Conservation (phyloP, 441 rosid species). For the Aquilaria agallochum region DNA sequence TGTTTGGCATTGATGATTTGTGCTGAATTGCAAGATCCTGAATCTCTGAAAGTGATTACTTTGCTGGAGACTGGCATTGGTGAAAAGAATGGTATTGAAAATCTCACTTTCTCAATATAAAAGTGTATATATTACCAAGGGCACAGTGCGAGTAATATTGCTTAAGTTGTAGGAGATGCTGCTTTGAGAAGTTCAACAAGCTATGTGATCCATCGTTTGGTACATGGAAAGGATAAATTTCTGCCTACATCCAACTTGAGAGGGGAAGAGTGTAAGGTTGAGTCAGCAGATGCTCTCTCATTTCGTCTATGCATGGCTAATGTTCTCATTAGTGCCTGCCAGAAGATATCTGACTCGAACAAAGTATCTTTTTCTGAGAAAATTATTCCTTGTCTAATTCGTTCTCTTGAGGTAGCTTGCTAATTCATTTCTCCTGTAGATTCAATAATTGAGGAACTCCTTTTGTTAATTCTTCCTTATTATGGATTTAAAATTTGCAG, state of each 20-base stretch:
- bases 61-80: conserved; percentile 20
- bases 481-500: conserved; percentile 30
- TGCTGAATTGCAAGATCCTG: conserved; percentile 61
- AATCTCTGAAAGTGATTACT: conserved; percentile 28
- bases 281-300: conserved; percentile 29
- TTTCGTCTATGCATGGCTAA: conserved; percentile 92
- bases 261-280: conserved; percentile 22
- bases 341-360: conserved; percentile 61
- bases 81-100: conserved; percentile 19
- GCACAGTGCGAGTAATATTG: conserved; percentile 16
- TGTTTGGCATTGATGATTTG: conserved; percentile 83
- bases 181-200: conserved; percentile 29
- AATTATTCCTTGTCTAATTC: conserved; percentile 51
- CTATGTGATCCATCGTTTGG: conserved; percentile 47
- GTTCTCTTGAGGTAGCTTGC: conserved; percentile 50
- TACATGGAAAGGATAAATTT: conserved; percentile 33
- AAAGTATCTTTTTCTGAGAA: conserved; percentile 54
- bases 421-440: conserved; percentile 1
- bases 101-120: conserved; percentile 11
- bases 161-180: conserved; percentile 38
- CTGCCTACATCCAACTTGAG: conserved; percentile 20
- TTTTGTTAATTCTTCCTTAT: conserved; percentile 6
- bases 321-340: conserved; percentile 83
- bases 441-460: neutral
- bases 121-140: conserved; percentile 5